Evolutionary conservation across 257 asterid genomes (phyloP).

Genomic region (Solanum medicagineum): DNA sequence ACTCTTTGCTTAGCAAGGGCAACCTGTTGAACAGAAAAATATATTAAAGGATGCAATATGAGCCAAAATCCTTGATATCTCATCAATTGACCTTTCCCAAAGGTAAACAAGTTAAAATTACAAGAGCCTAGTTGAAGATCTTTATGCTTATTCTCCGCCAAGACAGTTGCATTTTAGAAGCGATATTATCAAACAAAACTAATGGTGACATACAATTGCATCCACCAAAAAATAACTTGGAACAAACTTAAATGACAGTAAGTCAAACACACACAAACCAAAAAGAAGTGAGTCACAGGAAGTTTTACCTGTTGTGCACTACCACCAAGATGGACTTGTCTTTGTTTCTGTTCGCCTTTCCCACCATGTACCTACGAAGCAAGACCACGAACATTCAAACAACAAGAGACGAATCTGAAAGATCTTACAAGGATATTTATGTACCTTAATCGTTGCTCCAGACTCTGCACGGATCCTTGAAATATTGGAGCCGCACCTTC

Average conservation of each 20-base stretch:
- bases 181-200: not conserved
- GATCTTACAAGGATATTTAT: not conserved
- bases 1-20: slow-evolving; percentile 82
- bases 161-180: not conserved
- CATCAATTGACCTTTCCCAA: not conserved
- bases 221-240: not conserved
- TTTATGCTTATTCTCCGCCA: not conserved
- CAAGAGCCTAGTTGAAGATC: not conserved
- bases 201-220: not conserved
- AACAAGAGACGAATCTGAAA: not conserved
- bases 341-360: slow-evolving; percentile 78
- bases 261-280: not conserved
- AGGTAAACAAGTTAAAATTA: not conserved
- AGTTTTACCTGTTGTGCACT: slow-evolving; percentile 66
- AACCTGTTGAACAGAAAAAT: slow-evolving; percentile 25
- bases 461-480: slow-evolving; percentile 91
- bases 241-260: not conserved
- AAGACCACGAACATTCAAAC: not conserved
- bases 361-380: slow-evolving; percentile 66
- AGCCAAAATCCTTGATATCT: not conserved
- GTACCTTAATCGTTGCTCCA: slow-evolving; percentile 84
- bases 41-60: not conserved
- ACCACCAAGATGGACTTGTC: slow-evolving; percentile 90
- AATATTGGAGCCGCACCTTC: slow-evolving; percentile 91
- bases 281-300: not conserved